These are phyloP conservation scores for Sphagnum magellanicum DNA, from an alignment of 228 moss, liverwort and hornwort genomes.

Conservation along the genomic window DNA sequence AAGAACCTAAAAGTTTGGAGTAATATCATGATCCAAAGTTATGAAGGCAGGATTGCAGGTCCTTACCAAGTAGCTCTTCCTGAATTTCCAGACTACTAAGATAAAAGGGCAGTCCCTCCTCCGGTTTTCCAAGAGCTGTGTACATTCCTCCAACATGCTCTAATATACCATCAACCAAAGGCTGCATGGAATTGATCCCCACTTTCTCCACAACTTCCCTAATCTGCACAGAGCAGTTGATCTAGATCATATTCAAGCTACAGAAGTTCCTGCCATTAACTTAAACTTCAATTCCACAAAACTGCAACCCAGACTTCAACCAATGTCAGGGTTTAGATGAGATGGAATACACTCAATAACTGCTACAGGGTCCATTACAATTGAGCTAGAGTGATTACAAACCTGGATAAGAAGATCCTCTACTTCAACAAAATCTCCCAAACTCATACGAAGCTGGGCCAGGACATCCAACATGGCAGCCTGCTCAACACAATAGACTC, in stretches of 20 bases:
- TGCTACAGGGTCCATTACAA: not conserved
- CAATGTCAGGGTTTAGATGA: not conserved
- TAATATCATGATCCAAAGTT: too few species aligned
- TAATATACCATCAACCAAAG: conserved; percentile 63
- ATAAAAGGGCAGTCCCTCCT: conserved; percentile 60
- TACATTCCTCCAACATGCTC: conserved; percentile 92
- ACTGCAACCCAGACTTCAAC: not conserved
- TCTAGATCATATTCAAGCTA: not conserved
- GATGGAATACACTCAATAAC: not conserved
- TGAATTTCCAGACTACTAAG: conserved; percentile 71
- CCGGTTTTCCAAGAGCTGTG: conserved; percentile 60
- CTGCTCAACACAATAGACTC: conserved; percentile 81
- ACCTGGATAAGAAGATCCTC: conserved; percentile 70
- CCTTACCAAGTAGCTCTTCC: conserved; percentile 62
- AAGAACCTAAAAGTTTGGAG: too few species aligned
- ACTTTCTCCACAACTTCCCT: conserved; percentile 48
- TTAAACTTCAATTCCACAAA: not conserved
- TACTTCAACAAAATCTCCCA: conserved; percentile 66
- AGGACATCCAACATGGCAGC: conserved; percentile 83
- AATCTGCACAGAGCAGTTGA: conserved; percentile 27
- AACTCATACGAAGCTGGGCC: conserved; percentile 73
- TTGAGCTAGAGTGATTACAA: not conserved
- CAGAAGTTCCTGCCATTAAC: not conserved
- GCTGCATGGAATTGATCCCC: conserved; percentile 44
- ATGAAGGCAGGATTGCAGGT: not conserved